Conservation (phyloP, 495 filamentous ascomycete genomes). For the Sabuloglossum arenarium region DNA sequence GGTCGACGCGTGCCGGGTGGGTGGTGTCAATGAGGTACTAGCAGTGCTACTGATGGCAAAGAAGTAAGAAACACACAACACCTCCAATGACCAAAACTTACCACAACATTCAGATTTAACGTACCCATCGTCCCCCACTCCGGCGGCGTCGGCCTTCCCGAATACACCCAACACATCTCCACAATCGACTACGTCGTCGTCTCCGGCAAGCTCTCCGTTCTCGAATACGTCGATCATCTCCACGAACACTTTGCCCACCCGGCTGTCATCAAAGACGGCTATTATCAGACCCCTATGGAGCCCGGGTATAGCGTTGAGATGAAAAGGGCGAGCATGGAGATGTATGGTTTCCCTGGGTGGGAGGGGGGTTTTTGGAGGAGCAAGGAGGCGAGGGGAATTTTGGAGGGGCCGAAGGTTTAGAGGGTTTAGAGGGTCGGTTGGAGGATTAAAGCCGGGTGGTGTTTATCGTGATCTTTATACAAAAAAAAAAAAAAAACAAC, state of each 20-base stretch:
- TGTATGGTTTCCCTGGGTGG: constrained; percentile 53
- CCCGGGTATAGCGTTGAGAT: constrained; percentile 86
- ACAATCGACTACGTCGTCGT: constrained; percentile 91
- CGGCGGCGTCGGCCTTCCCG: constrained; percentile 77
- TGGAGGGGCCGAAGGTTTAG: constrained; percentile 20
- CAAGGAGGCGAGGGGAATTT: constrained; percentile 18
- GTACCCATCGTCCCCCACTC: constrained; percentile 77
- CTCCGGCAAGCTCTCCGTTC: constrained; percentile 52
- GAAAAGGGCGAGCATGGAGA: constrained; percentile 71
- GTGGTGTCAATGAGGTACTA: constrained; percentile 81
- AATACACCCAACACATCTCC: constrained; percentile 85
- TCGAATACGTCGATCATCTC: constrained; percentile 86
- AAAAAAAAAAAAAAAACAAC: no score
- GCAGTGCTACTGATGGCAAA: constrained; percentile 80
- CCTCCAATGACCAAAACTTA: no score
- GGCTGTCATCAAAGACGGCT: constrained; percentile 58
- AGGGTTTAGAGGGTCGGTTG: neutral
- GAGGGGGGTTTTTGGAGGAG: constrained; percentile 59
- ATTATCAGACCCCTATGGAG: constrained; percentile 65
- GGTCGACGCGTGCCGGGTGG: constrained; percentile 78
- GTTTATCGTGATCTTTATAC: no score
- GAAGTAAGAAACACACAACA: constrained; percentile 46
- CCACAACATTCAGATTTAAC: constrained; percentile 19
- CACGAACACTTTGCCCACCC: constrained; percentile 88
- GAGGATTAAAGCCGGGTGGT: no score